Conservation (phyloP, 352 stramenopile species). For the Pythium phragmiticola region DNA sequence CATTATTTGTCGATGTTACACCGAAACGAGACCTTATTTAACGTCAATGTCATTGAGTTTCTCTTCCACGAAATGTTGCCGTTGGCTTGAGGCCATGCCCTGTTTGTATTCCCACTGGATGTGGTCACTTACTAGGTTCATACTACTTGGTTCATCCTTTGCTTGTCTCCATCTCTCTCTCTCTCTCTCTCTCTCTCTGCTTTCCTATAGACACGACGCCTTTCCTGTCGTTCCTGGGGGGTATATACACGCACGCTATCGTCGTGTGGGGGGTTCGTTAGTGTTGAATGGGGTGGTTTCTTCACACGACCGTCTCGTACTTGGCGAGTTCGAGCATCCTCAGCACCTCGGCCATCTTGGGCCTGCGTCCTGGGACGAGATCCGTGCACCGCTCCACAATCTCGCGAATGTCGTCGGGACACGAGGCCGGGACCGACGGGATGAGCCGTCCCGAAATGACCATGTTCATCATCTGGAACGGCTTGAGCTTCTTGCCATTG, state of each 20-base stretch:
- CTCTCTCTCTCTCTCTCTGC: no score
- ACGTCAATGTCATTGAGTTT: no score
- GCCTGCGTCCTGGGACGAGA: slow-evolving; percentile 13
- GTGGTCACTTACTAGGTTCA: no score
- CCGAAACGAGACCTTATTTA: no score
- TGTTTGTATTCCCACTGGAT: background rate
- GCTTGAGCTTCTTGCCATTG: slow-evolving; percentile 27
- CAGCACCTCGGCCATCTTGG: slow-evolving; percentile 27
- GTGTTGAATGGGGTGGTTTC: background rate
- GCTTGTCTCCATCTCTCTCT: no score
- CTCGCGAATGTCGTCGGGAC: slow-evolving; percentile 21
- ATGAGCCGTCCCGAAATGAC: slow-evolving; percentile 27
- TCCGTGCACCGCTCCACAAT: slow-evolving; percentile 25
- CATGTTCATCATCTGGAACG: slow-evolving; percentile 35
- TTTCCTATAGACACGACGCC: no score
- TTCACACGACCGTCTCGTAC: slow-evolving; percentile 20
- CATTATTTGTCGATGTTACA: no score
- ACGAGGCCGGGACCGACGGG: slow-evolving; percentile 16
- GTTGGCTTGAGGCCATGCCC: no score
- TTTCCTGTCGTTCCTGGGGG: background rate
- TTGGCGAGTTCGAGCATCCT: slow-evolving; percentile 26
- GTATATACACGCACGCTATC: background rate
- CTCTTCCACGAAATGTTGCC: no score
- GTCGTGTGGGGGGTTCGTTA: background rate
- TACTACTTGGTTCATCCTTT: no score